These are phyloP conservation scores for Elsinoe arachidis DNA, from an alignment of 2,329 filamentous ascomycete genomes.

Conservation along the genomic window DNA sequence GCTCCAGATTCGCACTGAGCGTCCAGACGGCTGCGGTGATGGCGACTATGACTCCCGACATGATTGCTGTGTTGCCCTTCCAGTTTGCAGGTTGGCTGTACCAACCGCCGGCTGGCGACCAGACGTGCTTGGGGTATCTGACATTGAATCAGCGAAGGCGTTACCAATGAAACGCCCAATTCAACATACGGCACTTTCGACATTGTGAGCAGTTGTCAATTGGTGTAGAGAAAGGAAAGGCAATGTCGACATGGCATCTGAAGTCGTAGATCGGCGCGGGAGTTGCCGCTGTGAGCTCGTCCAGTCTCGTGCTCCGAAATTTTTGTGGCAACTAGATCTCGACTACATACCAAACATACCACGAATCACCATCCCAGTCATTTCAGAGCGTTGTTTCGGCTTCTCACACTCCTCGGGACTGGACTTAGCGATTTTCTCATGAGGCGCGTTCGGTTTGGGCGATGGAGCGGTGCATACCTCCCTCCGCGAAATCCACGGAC, in stretches of 20 bases:
- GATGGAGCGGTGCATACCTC: conserved; percentile 54
- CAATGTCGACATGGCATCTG: conserved; percentile 12
- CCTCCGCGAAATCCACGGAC: conserved; percentile 39
- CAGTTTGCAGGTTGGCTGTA: conserved; percentile 92
- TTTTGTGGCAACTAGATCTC: background rate
- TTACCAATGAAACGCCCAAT: background rate
- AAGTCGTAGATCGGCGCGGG: conserved; percentile 10
- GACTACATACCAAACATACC: background rate
- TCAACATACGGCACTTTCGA: conserved; percentile 12
- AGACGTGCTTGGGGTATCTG: conserved; percentile 97
- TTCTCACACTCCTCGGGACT: background rate
- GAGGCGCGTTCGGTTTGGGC: conserved; percentile 46
- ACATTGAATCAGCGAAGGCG: conserved; percentile 14
- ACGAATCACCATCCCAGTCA: background rate
- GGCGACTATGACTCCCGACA: conserved; percentile 59
- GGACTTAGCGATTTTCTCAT: conserved; percentile 18
- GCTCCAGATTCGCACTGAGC: conserved; percentile 64
- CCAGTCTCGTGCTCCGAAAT: conserved; percentile 10
- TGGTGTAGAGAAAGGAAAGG: conserved; percentile 17
- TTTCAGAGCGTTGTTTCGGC: background rate
- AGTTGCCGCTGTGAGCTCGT: conserved; percentile 1
- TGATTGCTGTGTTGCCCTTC: conserved; percentile 80
- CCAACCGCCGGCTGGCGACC: conserved; percentile 97
- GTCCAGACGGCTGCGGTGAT: conserved; percentile 61
- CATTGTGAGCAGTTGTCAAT: conserved; percentile 20